Evolutionary conservation across 1,284 basidiomycete species (phyloP).

Genomic region (Thecaphora thlaspeos): DNA sequence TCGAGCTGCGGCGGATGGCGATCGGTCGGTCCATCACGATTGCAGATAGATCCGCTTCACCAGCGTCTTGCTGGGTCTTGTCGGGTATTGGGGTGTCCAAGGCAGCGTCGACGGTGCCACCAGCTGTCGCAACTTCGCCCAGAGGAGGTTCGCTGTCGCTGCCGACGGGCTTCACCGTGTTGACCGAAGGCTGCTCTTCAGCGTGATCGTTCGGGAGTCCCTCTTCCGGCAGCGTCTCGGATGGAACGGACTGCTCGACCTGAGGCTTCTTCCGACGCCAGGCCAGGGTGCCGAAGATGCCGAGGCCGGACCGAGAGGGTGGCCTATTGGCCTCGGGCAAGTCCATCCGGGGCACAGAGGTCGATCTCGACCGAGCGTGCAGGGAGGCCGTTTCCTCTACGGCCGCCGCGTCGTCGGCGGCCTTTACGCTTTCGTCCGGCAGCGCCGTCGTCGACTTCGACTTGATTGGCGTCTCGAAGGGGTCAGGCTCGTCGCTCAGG

Average conservation of each 20-base stretch:
- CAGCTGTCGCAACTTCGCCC: too few relatives aligned
- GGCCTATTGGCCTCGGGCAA: neutral
- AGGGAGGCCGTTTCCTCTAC: neutral
- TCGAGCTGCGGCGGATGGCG: constrained; percentile 4
- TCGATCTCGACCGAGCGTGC: neutral
- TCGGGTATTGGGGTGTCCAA: too few relatives aligned
- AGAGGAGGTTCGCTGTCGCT: too few relatives aligned
- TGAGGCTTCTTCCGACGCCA: constrained; percentile 15
- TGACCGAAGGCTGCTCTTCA: neutral
- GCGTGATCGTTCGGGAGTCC: neutral
- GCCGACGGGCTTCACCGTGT: constrained; percentile 1
- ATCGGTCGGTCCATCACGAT: neutral
- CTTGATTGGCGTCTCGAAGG: constrained; percentile 1
- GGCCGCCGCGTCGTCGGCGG: neutral
- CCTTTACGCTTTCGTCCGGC: neutral
- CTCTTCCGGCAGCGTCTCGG: neutral
- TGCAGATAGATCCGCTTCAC: too few relatives aligned
- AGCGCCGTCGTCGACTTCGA: neutral
- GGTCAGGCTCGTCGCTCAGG: constrained; percentile 1
- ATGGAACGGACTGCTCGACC: neutral
- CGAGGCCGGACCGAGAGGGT: neutral
- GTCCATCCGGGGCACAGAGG: neutral
- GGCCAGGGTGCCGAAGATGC: constrained; percentile 14
- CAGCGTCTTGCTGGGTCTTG: neutral
- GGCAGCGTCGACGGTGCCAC: too few relatives aligned